Percentiles rank a stretch among this genome's conserved stretches.
Conservation (phyloP, 371 early-diverging fungal species). For the Saksenaea vasiformis region DNA sequence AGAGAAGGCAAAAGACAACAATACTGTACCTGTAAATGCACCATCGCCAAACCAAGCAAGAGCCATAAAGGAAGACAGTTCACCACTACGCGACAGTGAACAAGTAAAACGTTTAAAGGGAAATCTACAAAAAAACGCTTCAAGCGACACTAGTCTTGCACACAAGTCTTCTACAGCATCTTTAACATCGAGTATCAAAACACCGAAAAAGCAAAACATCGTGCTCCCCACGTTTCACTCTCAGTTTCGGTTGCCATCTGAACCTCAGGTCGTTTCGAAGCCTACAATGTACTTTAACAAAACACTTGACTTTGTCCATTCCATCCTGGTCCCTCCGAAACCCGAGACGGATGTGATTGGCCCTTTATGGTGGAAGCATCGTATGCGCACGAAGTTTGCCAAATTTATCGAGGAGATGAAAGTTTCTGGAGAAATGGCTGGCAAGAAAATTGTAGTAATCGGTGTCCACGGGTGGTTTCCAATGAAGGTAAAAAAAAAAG, state of each 20-base stretch:
- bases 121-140: not conserved
- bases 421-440: constrained; percentile 21
- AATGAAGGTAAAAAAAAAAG: constrained; percentile 38
- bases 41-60: constrained; percentile 4
- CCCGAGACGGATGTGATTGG: not conserved
- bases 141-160: not conserved
- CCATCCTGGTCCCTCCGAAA: not conserved
- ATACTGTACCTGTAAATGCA: not conserved
- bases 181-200: not conserved
- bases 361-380: constrained; percentile 11
- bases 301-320: not conserved
- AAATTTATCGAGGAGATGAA: constrained; percentile 38
- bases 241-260: not conserved
- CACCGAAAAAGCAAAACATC: constrained; percentile 1
- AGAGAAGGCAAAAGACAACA: not conserved
- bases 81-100: not conserved
- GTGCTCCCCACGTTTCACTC: constrained; percentile 19
- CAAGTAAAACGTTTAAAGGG: not conserved
- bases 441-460: constrained; percentile 61
- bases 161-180: not conserved
- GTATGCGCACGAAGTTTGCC: constrained; percentile 24
- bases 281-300: not conserved
- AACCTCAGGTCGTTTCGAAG: not conserved
- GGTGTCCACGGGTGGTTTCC: constrained; percentile 96
- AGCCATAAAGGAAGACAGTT: not conserved